Base-by-base conservation (phyloP, 176 grass and related monocot genomes). In the Bonia amplexicaulis region DNA sequence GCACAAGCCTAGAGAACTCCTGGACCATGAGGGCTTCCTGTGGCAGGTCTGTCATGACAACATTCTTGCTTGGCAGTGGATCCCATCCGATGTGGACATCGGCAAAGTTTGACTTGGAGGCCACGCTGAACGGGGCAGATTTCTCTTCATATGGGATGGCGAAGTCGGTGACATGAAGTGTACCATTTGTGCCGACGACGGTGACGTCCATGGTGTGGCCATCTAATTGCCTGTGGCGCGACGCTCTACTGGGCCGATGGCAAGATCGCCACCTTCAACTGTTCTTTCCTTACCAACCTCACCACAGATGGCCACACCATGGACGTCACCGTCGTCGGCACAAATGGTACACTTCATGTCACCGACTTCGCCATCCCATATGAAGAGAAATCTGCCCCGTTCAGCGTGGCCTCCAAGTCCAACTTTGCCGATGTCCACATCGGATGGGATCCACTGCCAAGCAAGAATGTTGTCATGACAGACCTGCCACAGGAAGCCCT, bases 401-500 rank as follows among this genome's bases (percentile, higher is more conserved):
- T 94, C 62, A 77, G 19, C 51, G 70, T 92, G 69, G 90, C 80
- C 0, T 85, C 84, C 6, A 81, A 62, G 55, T 78, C 90, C 1
- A 55, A 23, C 25, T 97, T 97, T 25, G 84, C 33, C 0, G 59
- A 94, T n/a, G 77, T 85, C 8, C 47, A 77, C 33, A 77, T 47
- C 0, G 90, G 94, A 17, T 97, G 92, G 94, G 74, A 85, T n/a
- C 88, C 88, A 2, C 35, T 87, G 60, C 90, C 94, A 0, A 90
- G 80, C 54, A 87, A 83, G 67, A 84, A 89, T 44, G 69, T 72
- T 0, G 69, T 97, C 9, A 15, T 42, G 13, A 88, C 84, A 7
- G 81, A 89, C 4, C 93, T 97, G 23, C 88, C 92, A 4, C 9
- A 97, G 79, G 90, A 97, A 46, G 90, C 82, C 3, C 85, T 92